Conservation (phyloP, 352 stramenopile genomes). For the Phytopythium sindhum region DNA sequence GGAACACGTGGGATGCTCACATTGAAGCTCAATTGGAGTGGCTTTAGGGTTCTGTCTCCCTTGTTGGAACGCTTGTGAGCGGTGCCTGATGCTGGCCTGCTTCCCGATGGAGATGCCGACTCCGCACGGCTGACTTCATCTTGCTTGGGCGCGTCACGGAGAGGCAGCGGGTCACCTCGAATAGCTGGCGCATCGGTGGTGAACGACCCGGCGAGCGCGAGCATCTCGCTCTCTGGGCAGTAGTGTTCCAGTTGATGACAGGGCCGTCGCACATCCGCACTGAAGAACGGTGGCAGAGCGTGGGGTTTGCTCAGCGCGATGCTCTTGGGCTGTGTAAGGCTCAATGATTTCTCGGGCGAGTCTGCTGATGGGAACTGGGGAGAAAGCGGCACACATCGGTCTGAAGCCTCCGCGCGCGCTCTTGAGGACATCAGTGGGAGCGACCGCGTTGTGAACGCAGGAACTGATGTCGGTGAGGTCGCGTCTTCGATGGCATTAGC, state of each 20-base stretch:
- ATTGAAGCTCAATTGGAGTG: background rate
- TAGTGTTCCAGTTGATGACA: conserved; percentile 2
- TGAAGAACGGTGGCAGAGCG: conserved; percentile 21
- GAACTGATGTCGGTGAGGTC: too few relatives aligned
- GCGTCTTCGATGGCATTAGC: conserved; percentile 1
- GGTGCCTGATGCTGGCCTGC: conserved; percentile 5
- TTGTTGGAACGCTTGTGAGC: background rate
- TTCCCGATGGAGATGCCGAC: background rate
- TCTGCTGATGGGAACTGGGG: background rate
- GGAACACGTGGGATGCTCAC: conserved; percentile 1
- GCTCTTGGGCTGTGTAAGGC: background rate
- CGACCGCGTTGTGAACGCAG: background rate
- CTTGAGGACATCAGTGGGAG: background rate
- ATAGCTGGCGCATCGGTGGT: background rate
- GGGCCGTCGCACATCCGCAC: background rate
- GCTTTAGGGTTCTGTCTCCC: background rate
- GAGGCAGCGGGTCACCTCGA: background rate
- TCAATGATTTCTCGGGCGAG: background rate
- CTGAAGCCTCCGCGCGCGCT: background rate
- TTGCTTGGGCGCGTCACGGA: conserved; percentile 3
- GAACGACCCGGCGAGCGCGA: conserved; percentile 2
- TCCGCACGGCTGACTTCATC: conserved; percentile 13
- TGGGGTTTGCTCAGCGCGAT: conserved; percentile 9
- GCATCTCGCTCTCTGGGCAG: conserved; percentile 1
- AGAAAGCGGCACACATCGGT: background rate